A percentile compares a stretch with the other conserved stretches of the same genome.
Evolutionary conservation across 768 basidiomycete genomes (phyloP).

Genomic region (Plicaturopsis crispa): DNA sequence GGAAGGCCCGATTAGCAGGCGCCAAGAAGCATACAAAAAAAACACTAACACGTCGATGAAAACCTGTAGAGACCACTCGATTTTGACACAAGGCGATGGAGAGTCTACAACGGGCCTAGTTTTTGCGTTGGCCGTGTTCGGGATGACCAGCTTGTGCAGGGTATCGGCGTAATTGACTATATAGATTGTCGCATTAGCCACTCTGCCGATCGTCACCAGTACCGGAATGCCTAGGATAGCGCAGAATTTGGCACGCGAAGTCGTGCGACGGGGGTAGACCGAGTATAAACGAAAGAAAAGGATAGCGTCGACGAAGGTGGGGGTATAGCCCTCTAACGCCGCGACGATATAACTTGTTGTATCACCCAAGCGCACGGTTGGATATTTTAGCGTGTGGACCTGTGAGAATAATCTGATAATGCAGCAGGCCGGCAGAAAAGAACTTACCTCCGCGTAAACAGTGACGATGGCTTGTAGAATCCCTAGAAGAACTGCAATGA

Average conservation of each 20-base stretch:
- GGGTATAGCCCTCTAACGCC: conserved; percentile 15
- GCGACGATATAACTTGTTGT: conserved; percentile 10
- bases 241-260: conserved; percentile 4
- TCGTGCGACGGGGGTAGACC: conserved; percentile 12
- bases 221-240: conserved; percentile 11
- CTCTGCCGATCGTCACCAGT: conserved; percentile 12
- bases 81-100: conserved; percentile 7
- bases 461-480: conserved; percentile 10
- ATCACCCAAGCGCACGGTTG: conserved; percentile 7
- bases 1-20: background rate
- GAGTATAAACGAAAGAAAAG: conserved; percentile 15
- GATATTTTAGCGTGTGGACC: conserved; percentile 5
- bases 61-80: conserved; percentile 15
- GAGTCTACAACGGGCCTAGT: conserved; percentile 2
- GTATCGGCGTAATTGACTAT: conserved; percentile 4
- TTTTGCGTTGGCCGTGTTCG: conserved; percentile 1
- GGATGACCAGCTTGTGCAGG: conserved; percentile 6
- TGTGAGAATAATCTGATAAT: background rate
- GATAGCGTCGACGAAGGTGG: conserved; percentile 17
- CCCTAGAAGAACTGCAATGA: conserved; percentile 13
- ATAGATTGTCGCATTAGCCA: conserved; percentile 10
- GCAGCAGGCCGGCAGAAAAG: conserved; percentile 9
- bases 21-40: background rate
- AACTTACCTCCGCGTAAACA: conserved; percentile 4
- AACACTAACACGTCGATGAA: conserved; percentile 12